Base-by-base conservation (phyloP, 2,329 filamentous ascomycete species). In the Curvularia sp. region DNA sequence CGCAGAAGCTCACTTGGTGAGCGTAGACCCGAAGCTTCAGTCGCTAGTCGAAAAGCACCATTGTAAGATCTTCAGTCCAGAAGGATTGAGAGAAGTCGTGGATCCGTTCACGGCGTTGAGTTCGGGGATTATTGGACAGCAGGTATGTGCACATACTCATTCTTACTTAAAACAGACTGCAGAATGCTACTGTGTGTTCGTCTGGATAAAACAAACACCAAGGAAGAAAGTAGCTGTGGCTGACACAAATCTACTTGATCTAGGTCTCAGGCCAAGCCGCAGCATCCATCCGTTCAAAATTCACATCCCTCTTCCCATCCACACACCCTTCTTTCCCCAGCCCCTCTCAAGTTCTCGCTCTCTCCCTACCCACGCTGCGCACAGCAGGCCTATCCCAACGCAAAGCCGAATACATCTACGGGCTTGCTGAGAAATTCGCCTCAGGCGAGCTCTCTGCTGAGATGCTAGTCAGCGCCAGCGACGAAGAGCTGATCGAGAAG, bases 361-460 rank as follows among this genome's bases (percentile, higher is more conserved):
- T 82, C 50, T 79, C 88, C 18, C 39, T 75, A 7, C 80, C 97
- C 31, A 84, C 79, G 3, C 84, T 99, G 8, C 89, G 94, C 30
- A 89, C 89, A 7, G 95, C 94, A 0, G 95, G 95, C 0, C 85
- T 99, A 49, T 97, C 92, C 3, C 91, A 96, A 78, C 88, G 95
- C 57, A 99, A 99, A 80, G 95, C 95, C 47, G 95, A 98, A 79
- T 99, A 99, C 78, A 88, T 98, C 60, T 85, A 88, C 54, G 94
- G 94, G 0, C 82, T 99, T 5, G 92, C 93, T 0, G 84, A 89
- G 70, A 93, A 93, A 75, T 98, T 98, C 72, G 81, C 79, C 0
- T 82, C 75, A 2, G 92, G 92, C 13, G 91, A 94, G 69, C 81
- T 98, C 52, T 90, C 85, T 44, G 89, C 92, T 10, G 79, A 85